Conservation (phyloP, 1,284 basidiomycete species). For the Trametes pubescens region DNA sequence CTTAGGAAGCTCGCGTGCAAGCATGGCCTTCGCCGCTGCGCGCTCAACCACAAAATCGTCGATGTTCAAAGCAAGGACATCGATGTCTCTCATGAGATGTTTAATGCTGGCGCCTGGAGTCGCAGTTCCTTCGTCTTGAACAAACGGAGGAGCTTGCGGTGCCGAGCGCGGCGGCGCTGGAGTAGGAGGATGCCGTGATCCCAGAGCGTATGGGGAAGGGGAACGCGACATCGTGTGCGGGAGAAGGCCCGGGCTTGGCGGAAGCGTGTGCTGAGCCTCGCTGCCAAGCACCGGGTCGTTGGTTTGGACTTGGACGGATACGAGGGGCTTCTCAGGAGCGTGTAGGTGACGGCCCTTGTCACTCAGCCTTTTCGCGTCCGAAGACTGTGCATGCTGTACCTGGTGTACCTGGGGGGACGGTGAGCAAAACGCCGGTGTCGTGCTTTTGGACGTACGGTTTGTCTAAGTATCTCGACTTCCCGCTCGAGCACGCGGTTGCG, state of each 20-base stretch:
- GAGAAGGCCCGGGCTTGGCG: constrained; percentile 22
- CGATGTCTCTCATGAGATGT: constrained; percentile 41
- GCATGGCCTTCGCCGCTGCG: constrained; percentile 39
- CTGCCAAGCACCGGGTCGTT: not conserved
- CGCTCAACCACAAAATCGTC: constrained; percentile 49
- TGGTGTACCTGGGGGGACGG: not conserved
- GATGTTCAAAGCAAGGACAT: constrained; percentile 44
- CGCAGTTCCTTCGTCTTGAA: not conserved
- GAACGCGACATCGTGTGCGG: constrained; percentile 13
- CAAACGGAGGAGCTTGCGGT: not conserved
- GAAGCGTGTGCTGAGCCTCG: not conserved
- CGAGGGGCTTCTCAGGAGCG: not conserved
- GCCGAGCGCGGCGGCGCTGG: not conserved
- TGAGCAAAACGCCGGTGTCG: not conserved
- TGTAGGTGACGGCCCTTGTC: not conserved
- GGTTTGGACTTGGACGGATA: constrained; percentile 3
- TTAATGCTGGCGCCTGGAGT: constrained; percentile 37
- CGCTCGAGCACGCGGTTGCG: constrained; percentile 27
- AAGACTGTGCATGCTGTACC: not conserved
- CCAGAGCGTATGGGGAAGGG: constrained; percentile 20
- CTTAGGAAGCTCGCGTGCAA: constrained; percentile 33
- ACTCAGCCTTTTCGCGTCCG: not conserved
- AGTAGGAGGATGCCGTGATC: constrained; percentile 1
- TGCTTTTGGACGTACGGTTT: constrained; percentile 1
- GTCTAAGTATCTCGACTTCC: constrained; percentile 23